These are phyloP conservation scores for Thalassiosira sp. DNA, from an alignment of 352 stramenopile species.

Conservation along the genomic window DNA sequence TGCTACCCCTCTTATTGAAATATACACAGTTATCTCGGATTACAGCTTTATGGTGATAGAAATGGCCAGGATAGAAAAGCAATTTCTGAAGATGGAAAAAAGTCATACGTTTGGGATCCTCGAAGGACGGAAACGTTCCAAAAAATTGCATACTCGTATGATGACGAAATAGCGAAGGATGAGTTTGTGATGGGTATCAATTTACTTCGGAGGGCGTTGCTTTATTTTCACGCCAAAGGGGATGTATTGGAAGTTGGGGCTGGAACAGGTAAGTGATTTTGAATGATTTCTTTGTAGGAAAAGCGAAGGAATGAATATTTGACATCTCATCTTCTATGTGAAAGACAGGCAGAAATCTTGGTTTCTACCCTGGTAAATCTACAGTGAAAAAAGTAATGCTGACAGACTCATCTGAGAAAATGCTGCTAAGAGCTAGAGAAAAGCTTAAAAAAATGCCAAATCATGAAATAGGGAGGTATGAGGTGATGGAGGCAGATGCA, in stretches of 20 bases:
- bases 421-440: constrained; percentile 69
- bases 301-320: too few species aligned
- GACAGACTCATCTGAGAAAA: constrained; percentile 72
- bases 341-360: constrained; percentile 90
- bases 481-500: constrained; percentile 64
- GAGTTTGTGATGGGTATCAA: constrained; percentile 78
- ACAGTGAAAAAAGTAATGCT: constrained; percentile 66
- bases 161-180: constrained; percentile 71
- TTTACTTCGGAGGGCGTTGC: constrained; percentile 69
- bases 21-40: constrained; percentile 25
- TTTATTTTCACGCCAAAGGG: constrained; percentile 86
- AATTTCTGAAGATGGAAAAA: constrained; percentile 6
- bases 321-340: too few species aligned
- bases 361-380: constrained; percentile 84
- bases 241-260: constrained; percentile 91
- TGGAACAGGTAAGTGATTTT: too few species aligned
- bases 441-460: constrained; percentile 57
- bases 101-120: constrained; percentile 65
- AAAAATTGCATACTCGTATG: constrained; percentile 68
- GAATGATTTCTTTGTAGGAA: too few species aligned
- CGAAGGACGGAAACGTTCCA: constrained; percentile 60
- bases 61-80: constrained; percentile 8
- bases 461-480: constrained; percentile 48
- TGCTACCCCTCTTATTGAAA: background rate
- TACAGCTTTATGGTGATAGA: constrained; percentile 36